Evolutionary conservation across 169 alveolate genomes (phyloP), one percentile per base, ranked within the genome.

Genomic region (Toxoplasma gondii): DNA sequence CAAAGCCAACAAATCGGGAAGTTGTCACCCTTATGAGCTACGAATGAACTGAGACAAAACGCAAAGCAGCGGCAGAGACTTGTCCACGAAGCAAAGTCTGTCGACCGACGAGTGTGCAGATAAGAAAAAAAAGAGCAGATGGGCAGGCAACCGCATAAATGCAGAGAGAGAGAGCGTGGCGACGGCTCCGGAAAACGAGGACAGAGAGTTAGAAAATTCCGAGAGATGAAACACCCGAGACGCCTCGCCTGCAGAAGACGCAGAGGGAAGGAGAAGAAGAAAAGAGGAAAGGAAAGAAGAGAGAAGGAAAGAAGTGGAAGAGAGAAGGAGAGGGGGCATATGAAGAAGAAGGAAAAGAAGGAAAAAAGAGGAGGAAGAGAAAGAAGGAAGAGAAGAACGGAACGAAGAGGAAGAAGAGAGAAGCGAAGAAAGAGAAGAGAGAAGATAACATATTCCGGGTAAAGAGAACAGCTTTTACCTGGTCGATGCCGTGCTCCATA

Each of bases 401-500:
- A 24, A 58, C 70, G 86, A 78, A 34, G 86, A 31, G 86, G 86
- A 19, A 78, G 41, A 34, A 34, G 88, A 81, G 88, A 41, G 88
- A 24, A 7, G 88, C 7, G 36, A 10, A 39, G 88, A 69, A 69
- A 69, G 5, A 5, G 17, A 69, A 69, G 82, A 4, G 82, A 22
- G 82, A 34, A 4, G 58, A 49, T 12, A n/a, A n/a, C n/a, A n/a
- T 49, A 12, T 12, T 49, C 58, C 58, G 44, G 10, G 43, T 41
- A 19, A 38, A 74, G 78, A 36, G 24, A n/a, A 39, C 34, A 1
- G 24, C 67, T n/a, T 74, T 24, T 41, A 94, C 96, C 94, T 90
- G 94, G 53, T 97, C 97, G 78, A 99, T 98, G 78, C 99, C 99
- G 94, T 99, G 99, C 97, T 99, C 99, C 64, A 97, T 97, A 93